Evolutionary conservation across 2,329 filamentous ascomycete genomes (phyloP).

Genomic region (Xylariaceae sp.): DNA sequence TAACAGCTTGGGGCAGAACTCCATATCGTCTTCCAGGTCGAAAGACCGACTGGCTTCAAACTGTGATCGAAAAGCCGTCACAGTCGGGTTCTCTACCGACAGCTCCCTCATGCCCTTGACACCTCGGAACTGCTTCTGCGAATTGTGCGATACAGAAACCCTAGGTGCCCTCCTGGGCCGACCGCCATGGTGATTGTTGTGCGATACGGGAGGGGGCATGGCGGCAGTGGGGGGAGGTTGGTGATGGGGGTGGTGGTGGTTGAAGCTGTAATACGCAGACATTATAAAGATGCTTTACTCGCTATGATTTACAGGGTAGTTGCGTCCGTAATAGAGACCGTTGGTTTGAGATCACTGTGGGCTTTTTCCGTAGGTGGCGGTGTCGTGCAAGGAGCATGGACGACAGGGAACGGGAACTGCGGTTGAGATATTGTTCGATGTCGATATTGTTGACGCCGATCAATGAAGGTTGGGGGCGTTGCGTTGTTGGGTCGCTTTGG

Average conservation of each 20-base stretch:
- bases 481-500: slow-evolving; percentile 9
- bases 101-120: slow-evolving; percentile 83
- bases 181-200: slow-evolving; percentile 75
- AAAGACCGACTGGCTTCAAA: slow-evolving; percentile 92
- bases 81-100: slow-evolving; percentile 62
- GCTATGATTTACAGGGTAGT: slow-evolving; percentile 17
- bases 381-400: slow-evolving; percentile 5
- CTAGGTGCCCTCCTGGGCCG: slow-evolving; percentile 81
- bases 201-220: slow-evolving; percentile 46
- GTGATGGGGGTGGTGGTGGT: slow-evolving; percentile 39
- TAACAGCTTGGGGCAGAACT: slow-evolving; percentile 89
- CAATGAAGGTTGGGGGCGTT: slow-evolving; percentile 11
- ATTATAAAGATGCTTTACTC: slow-evolving; percentile 38
- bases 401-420: slow-evolving; percentile 1
- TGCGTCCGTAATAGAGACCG: slow-evolving; percentile 3
- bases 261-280: slow-evolving; percentile 61
- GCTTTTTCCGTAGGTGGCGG: slow-evolving; percentile 10
- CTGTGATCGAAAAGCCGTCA: slow-evolving; percentile 74
- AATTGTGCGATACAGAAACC: slow-evolving; percentile 72
- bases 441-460: slow-evolving; percentile 4
- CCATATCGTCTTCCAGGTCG: slow-evolving; percentile 90
- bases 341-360: background rate
- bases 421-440: slow-evolving; percentile 1
- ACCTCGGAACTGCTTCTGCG: slow-evolving; percentile 79
- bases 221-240: slow-evolving; percentile 50